A percentile compares a stretch with the other conserved stretches of the same genome.
phyloP scores from a whole-genome alignment of 148 eudicot species.

The Dianthus caryophyllus region DNA sequence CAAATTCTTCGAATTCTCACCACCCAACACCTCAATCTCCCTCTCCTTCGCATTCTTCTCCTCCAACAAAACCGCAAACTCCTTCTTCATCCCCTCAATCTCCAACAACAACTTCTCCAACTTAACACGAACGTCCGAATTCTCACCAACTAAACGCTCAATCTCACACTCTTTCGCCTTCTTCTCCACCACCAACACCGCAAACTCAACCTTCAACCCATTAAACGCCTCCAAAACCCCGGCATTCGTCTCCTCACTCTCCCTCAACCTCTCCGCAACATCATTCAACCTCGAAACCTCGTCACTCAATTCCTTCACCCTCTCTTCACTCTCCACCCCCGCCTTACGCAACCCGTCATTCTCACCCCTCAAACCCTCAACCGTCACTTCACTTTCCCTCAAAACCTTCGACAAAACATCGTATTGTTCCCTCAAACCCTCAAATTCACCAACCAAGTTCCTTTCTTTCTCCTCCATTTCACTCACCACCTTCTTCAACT shows the following conservation, averaged over 20 bases:
- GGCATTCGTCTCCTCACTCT: constrained; percentile 42
- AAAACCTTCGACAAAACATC: constrained; percentile 23
- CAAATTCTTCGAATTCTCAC: constrained; percentile 34
- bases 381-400: constrained; percentile 28
- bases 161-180: constrained; percentile 29
- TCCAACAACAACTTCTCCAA: constrained; percentile 30
- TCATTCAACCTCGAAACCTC: constrained; percentile 26
- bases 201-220: constrained; percentile 26
- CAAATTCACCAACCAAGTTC: constrained; percentile 22
- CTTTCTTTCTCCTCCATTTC: constrained; percentile 33
- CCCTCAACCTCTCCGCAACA: constrained; percentile 24
- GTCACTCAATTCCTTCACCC: constrained; percentile 37
- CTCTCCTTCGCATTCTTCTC: constrained; percentile 38
- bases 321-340: constrained; percentile 16
- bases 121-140: constrained; percentile 23
- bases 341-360: constrained; percentile 31
- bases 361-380: constrained; percentile 31
- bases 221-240: constrained; percentile 29
- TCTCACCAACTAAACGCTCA: constrained; percentile 39
- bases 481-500: constrained; percentile 29
- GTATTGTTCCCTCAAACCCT: constrained; percentile 19
- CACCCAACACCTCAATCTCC: constrained; percentile 32
- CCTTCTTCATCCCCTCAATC: constrained; percentile 23
- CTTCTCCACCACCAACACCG: constrained; percentile 36
- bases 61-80: constrained; percentile 30